Evolutionary conservation across 495 filamentous ascomycete species (phyloP).

Genomic region (Viridothelium virens): DNA sequence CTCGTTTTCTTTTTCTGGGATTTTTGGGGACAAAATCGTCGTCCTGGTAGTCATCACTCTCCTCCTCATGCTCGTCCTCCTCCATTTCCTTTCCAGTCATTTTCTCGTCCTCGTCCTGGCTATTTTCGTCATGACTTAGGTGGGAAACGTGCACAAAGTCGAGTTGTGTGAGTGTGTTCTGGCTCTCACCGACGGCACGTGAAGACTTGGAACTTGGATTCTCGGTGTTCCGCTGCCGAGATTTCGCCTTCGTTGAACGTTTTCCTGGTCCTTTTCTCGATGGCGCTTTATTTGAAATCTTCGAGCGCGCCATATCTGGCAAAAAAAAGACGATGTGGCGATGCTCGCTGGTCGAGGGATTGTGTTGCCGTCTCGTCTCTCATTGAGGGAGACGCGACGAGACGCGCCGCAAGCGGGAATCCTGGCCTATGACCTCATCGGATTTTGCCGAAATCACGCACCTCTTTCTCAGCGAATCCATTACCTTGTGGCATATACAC

Average conservation of each 20-base stretch:
- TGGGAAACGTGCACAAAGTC: conserved; percentile 2
- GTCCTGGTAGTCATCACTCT: background rate
- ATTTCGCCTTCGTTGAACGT: background rate
- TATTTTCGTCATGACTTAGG: background rate
- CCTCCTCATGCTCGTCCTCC: background rate
- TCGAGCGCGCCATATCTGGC: background rate
- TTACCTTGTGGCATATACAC: background rate
- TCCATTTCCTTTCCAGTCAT: no score
- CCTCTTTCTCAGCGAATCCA: background rate
- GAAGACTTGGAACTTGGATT: background rate
- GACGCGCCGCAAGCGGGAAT: background rate
- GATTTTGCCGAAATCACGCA: background rate
- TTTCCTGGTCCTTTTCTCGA: background rate
- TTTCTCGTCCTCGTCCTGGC: background rate
- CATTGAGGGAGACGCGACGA: background rate
- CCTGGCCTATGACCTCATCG: background rate
- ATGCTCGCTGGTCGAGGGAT: background rate
- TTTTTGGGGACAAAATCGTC: background rate
- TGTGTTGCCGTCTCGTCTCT: background rate
- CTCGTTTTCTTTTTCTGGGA: background rate
- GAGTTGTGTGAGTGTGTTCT: conserved; percentile 3
- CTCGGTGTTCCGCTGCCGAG: background rate
- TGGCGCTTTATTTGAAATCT: background rate
- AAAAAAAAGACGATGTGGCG: background rate
- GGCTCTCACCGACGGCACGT: background rate